A percentile compares a stretch with the other conserved stretches of the same genome.
These are phyloP conservation scores for Aureobasidium sp. DNA, from an alignment of 2,329 filamentous ascomycete genomes.

Conservation along the genomic window DNA sequence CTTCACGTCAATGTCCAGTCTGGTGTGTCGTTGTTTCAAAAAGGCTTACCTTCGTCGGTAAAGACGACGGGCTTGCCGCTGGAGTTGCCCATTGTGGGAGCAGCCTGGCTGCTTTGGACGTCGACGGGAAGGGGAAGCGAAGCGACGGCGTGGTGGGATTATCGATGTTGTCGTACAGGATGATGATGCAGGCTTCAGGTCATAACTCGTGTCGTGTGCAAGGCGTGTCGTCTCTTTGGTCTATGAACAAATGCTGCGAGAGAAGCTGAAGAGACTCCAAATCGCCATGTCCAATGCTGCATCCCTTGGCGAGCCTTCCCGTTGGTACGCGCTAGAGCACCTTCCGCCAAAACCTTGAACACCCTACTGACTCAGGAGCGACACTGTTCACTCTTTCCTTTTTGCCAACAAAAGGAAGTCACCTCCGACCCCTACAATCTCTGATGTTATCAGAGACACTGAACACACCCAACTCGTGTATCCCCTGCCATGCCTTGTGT, in stretches of 20 bases:
- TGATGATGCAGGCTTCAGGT: not conserved
- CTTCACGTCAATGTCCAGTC: not conserved
- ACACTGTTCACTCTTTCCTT: not conserved
- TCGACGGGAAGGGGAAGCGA: not conserved
- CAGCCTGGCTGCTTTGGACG: not conserved
- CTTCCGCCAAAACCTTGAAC: not conserved
- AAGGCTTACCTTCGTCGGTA: conserved; percentile 74
- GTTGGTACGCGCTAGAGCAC: not conserved
- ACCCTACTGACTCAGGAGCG: not conserved
- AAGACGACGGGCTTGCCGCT: conserved; percentile 90
- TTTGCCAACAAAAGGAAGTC: not conserved
- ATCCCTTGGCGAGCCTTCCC: not conserved
- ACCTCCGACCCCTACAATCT: not conserved
- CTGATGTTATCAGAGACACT: not conserved
- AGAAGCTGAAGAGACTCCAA: not conserved
- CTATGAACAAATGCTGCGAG: not conserved
- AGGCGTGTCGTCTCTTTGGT: not conserved
- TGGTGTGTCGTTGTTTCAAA: not conserved
- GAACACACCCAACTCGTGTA: not conserved
- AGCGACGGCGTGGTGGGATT: not conserved
- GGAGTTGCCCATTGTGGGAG: conserved; percentile 71
- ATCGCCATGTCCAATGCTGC: conserved; percentile 1
- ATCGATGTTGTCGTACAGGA: not conserved
- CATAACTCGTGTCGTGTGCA: conserved; percentile 5
- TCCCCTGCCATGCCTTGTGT: not conserved